phyloP scores from a whole-genome alignment of 2,329 filamentous ascomycete species.

The Trichophyton benhamiae region DNA sequence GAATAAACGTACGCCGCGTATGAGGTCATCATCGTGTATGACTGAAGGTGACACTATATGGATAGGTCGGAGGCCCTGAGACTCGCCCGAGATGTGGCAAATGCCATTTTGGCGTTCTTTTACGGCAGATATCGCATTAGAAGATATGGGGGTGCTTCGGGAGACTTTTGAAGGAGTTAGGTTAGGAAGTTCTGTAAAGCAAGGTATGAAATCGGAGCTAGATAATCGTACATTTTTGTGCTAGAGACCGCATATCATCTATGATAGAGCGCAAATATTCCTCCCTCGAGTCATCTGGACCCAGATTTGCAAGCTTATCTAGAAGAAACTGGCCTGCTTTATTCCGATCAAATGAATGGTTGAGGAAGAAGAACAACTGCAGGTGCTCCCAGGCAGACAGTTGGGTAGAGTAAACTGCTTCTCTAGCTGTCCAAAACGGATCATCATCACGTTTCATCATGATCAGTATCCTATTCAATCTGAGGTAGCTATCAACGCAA shows the following conservation, averaged over 20 bases:
- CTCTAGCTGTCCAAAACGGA: background rate
- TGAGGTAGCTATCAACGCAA: background rate
- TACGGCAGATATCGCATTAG: conserved; percentile 2
- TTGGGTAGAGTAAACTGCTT: background rate
- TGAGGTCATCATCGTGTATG: conserved; percentile 4
- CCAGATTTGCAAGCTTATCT: background rate
- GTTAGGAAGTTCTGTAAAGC: too few relatives aligned
- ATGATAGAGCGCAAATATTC: background rate
- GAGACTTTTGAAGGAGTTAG: background rate
- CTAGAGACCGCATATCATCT: background rate
- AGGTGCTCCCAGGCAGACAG: background rate
- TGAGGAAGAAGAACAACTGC: background rate
- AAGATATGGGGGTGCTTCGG: background rate
- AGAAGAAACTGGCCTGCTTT: background rate
- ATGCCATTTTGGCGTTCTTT: conserved; percentile 1
- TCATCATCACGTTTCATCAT: background rate
- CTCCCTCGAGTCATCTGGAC: background rate
- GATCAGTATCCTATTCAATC: background rate
- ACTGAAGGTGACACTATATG: conserved; percentile 10
- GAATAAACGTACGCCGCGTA: conserved; percentile 3
- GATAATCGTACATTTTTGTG: background rate
- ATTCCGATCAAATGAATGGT: background rate
- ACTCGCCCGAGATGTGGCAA: conserved; percentile 8
- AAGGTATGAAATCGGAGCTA: too few relatives aligned
- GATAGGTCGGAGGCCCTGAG: background rate